Base-by-base conservation (phyloP, 805 yeast species). In the Teunomyces lycoperdinae region DNA sequence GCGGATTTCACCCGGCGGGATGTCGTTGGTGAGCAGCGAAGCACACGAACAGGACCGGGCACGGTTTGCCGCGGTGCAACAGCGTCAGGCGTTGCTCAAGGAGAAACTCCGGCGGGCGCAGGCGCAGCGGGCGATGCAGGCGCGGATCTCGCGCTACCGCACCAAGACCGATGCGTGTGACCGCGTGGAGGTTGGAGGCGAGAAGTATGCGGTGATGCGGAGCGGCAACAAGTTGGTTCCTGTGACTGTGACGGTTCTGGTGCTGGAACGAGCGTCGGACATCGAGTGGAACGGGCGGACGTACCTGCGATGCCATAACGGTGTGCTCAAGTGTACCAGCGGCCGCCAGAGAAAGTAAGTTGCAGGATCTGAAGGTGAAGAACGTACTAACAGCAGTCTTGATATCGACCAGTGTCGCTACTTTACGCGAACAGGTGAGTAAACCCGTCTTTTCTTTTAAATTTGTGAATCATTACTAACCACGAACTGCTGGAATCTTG, bases 121-220 rank as follows among this genome's bases (percentile, higher is more conserved):
- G 51, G 54, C 48, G 52, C 54, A 44, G 45, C 50, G 50, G 39
- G 62, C 11, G 43, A 58, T 46, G 47, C 27, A 40, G 8, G 14
- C 27, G 10, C 29, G 46, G 56, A 62, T 64, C 13, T 45, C 58
- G 11, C 55, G 50, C 46, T 69, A 75, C 46, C 64, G 67, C 48
- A 58, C 59, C 5, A 64, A 66, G 43, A 67, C 73, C 38, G 79
- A 73, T 44, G 59, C 62, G 48, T 71, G 74, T 46, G 85, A 82
- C 54, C 65, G 83, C 34, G 54, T 73, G 8, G 43, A 55, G 10
- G 64, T 80, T 9, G 68, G 71, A 29, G 74, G 73, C 3, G 66
- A 66, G n/a, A 59, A 62, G 29, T 81, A 69, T 60, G 80, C 81
- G 0, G 66, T 75, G 3, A 57, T 70, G 1, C 58, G 64, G 13